Base-by-base conservation (phyloP, 805 yeast species). In the Saturnispora kantuleensis region DNA sequence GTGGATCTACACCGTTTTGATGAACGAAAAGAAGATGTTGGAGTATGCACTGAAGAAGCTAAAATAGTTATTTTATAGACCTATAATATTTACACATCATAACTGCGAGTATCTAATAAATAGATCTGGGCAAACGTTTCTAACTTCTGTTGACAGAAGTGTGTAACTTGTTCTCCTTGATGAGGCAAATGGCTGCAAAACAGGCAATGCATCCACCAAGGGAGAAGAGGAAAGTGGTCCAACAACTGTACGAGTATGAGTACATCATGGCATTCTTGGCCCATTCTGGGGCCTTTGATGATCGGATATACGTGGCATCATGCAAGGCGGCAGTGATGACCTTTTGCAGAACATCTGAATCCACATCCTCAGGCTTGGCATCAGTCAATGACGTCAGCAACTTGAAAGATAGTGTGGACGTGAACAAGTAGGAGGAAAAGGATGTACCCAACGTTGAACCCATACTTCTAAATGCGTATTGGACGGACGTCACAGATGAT, bases 391-490 rank as follows among this genome's bases (percentile, higher is more conserved):
- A 56, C 0, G 39, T 42, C 1, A 44, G 38, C 32, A 74, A 50
- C 32, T 53, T 50, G 1, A 45, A 36, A 17, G 58, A 54, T 29
- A 81, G 62, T 3, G 69, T 56, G 36, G 64, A 60, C 39, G 75
- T 78, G 60, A 81, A 81, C 17, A 81, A 68, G 4, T 84, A 79
- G 4, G 82, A 75, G 0, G 81, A 82, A 37, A 79, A 58, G 0
- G 87, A 67, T 10, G 79, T 79, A 42, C 84, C 85, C 21, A 78
- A 59, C 0, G 84, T 77, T 1, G 84, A 76, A 0, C 84, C 84
- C 13, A 81, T 73, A 8, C 83, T 72, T 58, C 84, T 69, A 56
- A 79, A 79, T 1, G 82, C 73, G 52, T 79, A 79, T 50, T 77
- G 81, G 48, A 79, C 74, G 3, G 84, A 76, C 0, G 84, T 79